Conservation (phyloP, 176 grass and related monocot genomes). For the Lolium rigidum region DNA sequence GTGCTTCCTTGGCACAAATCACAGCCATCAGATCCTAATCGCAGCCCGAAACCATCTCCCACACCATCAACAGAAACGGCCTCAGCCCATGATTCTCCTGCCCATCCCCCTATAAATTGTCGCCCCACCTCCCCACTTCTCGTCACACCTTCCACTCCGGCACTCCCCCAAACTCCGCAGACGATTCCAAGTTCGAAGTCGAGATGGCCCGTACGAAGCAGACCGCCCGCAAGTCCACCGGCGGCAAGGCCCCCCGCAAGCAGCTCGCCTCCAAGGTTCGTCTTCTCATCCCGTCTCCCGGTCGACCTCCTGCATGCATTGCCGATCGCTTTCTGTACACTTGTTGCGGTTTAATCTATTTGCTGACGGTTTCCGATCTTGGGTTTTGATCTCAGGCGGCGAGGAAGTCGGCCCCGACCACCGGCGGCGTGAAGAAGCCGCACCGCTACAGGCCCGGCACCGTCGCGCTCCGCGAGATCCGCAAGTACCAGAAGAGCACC, state of each 20-base stretch:
- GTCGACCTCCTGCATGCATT: no score
- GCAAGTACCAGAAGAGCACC: conserved; percentile 79
- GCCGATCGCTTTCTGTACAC: no score
- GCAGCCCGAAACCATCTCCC: neutral
- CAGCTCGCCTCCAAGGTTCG: no score
- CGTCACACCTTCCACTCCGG: neutral
- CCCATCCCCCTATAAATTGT: neutral
- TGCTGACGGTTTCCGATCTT: no score
- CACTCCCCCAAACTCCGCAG: neutral
- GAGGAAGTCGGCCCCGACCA: conserved; percentile 2
- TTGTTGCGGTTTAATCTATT: no score
- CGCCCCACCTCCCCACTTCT: neutral
- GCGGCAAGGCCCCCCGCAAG: no score
- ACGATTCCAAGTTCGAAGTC: neutral
- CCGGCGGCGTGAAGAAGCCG: conserved; percentile 12
- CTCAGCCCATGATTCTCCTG: neutral
- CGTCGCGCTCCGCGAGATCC: conserved; percentile 60
- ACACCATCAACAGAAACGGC: neutral
- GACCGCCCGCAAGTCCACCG: no score
- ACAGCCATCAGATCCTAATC: neutral
- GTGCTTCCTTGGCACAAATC: neutral
- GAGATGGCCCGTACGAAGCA: neutral
- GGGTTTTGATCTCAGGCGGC: neutral
- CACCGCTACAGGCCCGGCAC: conserved; percentile 6
- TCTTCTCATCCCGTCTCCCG: no score